Evolutionary conservation across 2,329 filamentous ascomycete genomes (phyloP), one percentile per base, ranked within the genome.

Genomic region (Cyanodermella asteris): DNA sequence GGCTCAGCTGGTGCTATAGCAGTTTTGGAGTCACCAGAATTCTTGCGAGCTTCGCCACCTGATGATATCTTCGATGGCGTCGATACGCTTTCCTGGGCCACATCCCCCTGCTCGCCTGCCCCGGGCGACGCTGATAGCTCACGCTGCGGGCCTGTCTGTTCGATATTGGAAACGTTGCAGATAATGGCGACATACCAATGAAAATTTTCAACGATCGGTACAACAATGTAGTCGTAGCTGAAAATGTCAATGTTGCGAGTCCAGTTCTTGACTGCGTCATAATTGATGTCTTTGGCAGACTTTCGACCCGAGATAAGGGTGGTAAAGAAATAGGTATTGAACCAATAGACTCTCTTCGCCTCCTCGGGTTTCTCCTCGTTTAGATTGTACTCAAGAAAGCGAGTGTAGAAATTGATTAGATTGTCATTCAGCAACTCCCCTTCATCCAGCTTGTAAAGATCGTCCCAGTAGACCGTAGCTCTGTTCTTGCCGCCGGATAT

Each of bases 111-210:
- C n/a, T n/a, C n/a, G n/a, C n/a, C n/a, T n/a, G n/a, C n/a, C n/a
- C n/a, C n/a, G n/a, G n/a, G n/a, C n/a, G n/a, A n/a, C n/a, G n/a
- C n/a, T n/a, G n/a, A n/a, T n/a, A n/a, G n/a, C n/a, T n/a, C n/a
- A n/a, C n/a, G n/a, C n/a, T n/a, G n/a, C n/a, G n/a, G n/a, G n/a
- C n/a, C n/a, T n/a, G n/a, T n/a, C n/a, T n/a, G n/a, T n/a, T n/a
- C 21, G 14, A 35, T 15, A 10, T 24, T 19, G n/a, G 67, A 63
- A 3, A 84, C 61, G 39, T 97, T 91, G 60, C 80, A 91, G 26
- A 97, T 84, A 28, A 97, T 84, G 9, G 80, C 81, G 35, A 94
- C 55, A 47, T 87, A 94, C 87, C 90, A 97, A 46, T 97, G 87
- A 2, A 58, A 51, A 36, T 67, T 57, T 42, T 93, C 76, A 38